These are phyloP conservation scores for Xerocomellus intermedius DNA, from an alignment of 768 basidiomycete species.

Conservation along the genomic window DNA sequence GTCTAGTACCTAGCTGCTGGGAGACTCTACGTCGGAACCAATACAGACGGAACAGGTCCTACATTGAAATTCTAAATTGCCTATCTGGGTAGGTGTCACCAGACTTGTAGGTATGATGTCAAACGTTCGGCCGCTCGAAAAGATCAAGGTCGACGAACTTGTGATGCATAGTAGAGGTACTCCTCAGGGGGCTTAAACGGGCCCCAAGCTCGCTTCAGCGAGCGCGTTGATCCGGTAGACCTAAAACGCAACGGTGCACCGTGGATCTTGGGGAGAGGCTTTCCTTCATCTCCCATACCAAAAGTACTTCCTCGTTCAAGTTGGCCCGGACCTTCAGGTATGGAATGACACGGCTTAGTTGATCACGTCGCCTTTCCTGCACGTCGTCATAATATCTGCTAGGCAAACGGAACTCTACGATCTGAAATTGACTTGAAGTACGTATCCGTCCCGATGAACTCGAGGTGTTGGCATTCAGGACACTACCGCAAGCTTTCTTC, in stretches of 20 bases:
- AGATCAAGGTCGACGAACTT: too few species aligned
- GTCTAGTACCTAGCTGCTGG: too few species aligned
- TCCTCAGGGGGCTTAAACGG: constrained; percentile 44
- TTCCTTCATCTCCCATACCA: constrained; percentile 18
- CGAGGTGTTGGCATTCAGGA: constrained; percentile 51
- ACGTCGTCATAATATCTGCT: background rate
- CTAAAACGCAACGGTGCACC: constrained; percentile 54
- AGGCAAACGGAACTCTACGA: too few species aligned
- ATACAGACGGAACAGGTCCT: too few species aligned
- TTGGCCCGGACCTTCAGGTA: constrained; percentile 46
- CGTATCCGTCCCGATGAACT: constrained; percentile 57
- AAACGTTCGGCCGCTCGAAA: too few species aligned
- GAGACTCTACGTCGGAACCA: too few species aligned
- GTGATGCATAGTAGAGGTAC: constrained; percentile 50
- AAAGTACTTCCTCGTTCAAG: constrained; percentile 47
- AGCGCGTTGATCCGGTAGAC: constrained; percentile 52
- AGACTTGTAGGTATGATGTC: too few species aligned
- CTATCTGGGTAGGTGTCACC: too few species aligned
- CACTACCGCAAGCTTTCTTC: constrained; percentile 48
- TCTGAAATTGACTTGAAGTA: constrained; percentile 45
- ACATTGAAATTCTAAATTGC: too few species aligned
- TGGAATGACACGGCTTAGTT: constrained; percentile 51
- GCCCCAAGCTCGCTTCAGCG: constrained; percentile 46
- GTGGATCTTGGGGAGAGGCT: constrained; percentile 45
- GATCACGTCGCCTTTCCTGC: constrained; percentile 37